These are phyloP conservation scores for Parsonsia alboflavescens DNA, from an alignment of 257 asterid genomes.

Conservation along the genomic window DNA sequence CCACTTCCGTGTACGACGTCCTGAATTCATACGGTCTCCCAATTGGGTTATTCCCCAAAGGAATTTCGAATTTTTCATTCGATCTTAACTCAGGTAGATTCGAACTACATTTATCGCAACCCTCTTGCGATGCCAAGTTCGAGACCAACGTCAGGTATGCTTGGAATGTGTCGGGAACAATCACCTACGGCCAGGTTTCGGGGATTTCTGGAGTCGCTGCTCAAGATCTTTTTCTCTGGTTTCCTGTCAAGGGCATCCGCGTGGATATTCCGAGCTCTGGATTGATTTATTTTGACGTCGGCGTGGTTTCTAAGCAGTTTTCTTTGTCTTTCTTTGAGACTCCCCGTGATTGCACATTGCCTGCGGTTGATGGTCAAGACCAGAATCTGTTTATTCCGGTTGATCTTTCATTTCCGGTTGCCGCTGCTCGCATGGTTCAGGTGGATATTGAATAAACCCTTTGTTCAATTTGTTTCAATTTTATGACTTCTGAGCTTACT, in stretches of 20 bases:
- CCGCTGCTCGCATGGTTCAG: conserved; percentile 30
- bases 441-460: conserved; percentile 26
- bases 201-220: conserved; percentile 69
- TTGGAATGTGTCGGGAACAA: conserved; percentile 51
- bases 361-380: conserved; percentile 13
- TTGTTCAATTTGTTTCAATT: conserved; percentile 1
- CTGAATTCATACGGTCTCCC: conserved; percentile 61
- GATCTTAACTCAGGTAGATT: conserved; percentile 54
- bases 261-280: conserved; percentile 90
- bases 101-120: conserved; percentile 45
- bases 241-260: conserved; percentile 63
- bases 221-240: conserved; percentile 81
- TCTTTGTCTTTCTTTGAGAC: conserved; percentile 71
- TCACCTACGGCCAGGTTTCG: conserved; percentile 42
- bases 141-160: conserved; percentile 66
- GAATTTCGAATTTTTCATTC: conserved; percentile 41
- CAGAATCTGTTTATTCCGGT: not conserved
- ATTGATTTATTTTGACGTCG: conserved; percentile 83
- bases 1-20: conserved; percentile 44
- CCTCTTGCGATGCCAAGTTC: conserved; percentile 72
- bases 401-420: conserved; percentile 25
- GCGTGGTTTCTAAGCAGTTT: conserved; percentile 75
- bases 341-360: conserved; percentile 61
- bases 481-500: not conserved
- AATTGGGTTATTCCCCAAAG: conserved; percentile 69